phyloP scores from a whole-genome alignment of 768 basidiomycete species.

The Mycena rebaudengoi region DNA sequence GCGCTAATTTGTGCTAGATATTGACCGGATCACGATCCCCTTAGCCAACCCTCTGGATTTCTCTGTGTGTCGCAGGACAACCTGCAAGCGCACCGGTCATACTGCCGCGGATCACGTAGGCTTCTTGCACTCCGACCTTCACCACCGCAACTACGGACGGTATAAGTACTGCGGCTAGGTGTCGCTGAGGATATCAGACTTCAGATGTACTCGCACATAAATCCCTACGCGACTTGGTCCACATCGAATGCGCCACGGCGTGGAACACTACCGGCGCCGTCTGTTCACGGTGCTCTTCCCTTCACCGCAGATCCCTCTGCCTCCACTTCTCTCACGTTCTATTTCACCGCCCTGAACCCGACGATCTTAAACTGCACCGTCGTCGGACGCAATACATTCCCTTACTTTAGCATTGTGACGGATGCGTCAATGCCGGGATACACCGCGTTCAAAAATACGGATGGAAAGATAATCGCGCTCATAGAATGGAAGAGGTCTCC shows the following conservation, averaged over 20 bases:
- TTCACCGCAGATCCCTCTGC: constrained; percentile 29
- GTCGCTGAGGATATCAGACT: background rate
- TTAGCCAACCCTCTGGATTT: too few species aligned
- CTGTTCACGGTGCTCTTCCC: constrained; percentile 54
- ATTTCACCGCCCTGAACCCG: constrained; percentile 37
- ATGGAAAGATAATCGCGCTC: constrained; percentile 42
- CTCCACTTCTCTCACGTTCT: constrained; percentile 39
- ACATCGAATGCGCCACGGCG: background rate
- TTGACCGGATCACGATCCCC: too few species aligned
- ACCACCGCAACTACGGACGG: too few species aligned
- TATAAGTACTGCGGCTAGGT: background rate
- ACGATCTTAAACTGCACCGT: constrained; percentile 1
- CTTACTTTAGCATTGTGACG: constrained; percentile 45
- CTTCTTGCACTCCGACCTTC: background rate
- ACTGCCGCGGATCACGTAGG: background rate
- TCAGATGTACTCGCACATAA: background rate
- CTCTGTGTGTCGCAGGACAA: too few species aligned
- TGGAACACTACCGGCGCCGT: constrained; percentile 31
- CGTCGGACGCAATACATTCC: constrained; percentile 36
- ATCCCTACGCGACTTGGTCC: constrained; percentile 9
- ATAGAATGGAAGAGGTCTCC: constrained; percentile 43
- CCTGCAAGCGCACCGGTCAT: too few species aligned
- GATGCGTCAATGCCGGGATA: constrained; percentile 39
- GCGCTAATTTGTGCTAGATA: too few species aligned
- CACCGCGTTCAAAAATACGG: constrained; percentile 26